Evolutionary conservation across 257 asterid species (phyloP), one percentile per base, ranked within the genome.

Genomic region (Nyctanthes arbortristis): DNA sequence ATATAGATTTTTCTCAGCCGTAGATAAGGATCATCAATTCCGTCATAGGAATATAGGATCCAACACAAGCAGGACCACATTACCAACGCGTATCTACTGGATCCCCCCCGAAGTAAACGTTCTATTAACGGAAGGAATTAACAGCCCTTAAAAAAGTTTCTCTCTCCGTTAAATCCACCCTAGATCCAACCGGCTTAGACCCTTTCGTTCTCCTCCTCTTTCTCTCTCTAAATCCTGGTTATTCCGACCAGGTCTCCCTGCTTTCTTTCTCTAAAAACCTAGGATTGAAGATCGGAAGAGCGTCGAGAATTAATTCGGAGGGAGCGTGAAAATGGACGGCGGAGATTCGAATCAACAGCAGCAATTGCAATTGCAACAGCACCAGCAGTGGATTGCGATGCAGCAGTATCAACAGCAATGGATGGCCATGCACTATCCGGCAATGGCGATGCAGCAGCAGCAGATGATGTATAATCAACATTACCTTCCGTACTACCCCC

Each of bases 351-450:
- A 67, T 66, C 97, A 85, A 67, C 87, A 81, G 18, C 91, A 82
- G 59, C 87, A 78, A 13, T 81, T 77, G 28, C 89, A 79, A 3
- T 81, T 67, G 8, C 90, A 77, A 18, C 88, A 47, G 28, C 58
- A 49, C 1, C 59, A 52, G 69, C 96, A 91, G 59, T 87, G 96
- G 97, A 47, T 79, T 72, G 97, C 95, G 93, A 88, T 88, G 97
- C 97, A 88, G 85, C 98, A 92, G 83, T 87, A 93, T 73, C 93
- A 90, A 78, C 97, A 93, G 75, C 97, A 90, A 71, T 90, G 96
- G 98, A 80, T 93, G 96, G 95, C 96, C 43, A 86, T 88, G 98
- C 97, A 88, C 84, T 85, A 90, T 36, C 97, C 96, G 31, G 86
- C 89, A 13, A 79, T 89, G 92, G 84, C 82, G 86, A 84, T 88